Base-by-base conservation (phyloP, 257 asterid species). In the Nicotiana paniculata region DNA sequence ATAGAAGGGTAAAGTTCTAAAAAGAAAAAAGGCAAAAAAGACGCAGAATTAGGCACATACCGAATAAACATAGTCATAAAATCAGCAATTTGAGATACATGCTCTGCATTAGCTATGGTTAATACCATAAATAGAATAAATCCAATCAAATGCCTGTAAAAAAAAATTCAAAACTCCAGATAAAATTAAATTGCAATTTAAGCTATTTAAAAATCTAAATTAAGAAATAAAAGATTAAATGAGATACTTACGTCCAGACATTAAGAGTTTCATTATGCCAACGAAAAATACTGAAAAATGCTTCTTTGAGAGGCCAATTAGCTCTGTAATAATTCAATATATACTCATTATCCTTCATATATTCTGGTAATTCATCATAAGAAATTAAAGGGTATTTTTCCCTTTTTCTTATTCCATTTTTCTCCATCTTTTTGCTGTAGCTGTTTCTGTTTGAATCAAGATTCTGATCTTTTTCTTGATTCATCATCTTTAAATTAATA, bases 181-280 rank as follows among this genome's bases (percentile, higher is more conserved):
- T n/a, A 37, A 79, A 79, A 28, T 28, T 39, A 61, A n/a, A 35
- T 79, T 79, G 1, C n/a, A 5, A 46, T 32, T 59, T 80, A 64
- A 16, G 26, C 58, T 11, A 43, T n/a, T 54, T 0, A 21, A 58
- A 77, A 57, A 75, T 74, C 5, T 4, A 48, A 15, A 35, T 39
- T 24, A 46, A 75, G 9, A 48, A 75, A 26, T 1, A 43, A 55
- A 5, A 30, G 13, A 15, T 21, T 26, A 79, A 72, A 72, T 43
- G 7, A 70, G 2, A 72, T 72, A 89, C 98, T 84, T 81, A 93
- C 99, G 98, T 96, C 99, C 99, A 96, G 0, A 96, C 97, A 81
- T 96, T 96, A 17, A 96, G 97, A 28, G 99, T 94, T 90, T 96
- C 99, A 80, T 96, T 94, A 80, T 96, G 99, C 99, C 99, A 96